phyloP scores from a whole-genome alignment of 768 basidiomycete genomes.

The Fistulinella prunicolor region DNA sequence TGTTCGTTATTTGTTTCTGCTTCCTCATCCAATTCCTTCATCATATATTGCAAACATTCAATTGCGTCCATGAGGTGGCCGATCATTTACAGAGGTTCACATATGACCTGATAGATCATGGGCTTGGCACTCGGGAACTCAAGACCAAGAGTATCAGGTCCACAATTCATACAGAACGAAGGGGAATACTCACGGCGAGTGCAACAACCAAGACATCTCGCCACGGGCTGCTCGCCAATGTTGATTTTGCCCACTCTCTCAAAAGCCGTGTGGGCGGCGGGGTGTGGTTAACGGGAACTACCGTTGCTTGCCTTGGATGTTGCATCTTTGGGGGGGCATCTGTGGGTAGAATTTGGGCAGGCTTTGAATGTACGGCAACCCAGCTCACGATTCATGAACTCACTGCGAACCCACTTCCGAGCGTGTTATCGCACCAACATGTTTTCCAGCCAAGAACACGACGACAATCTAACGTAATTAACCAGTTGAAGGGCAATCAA shows the following conservation, averaged over 20 bases:
- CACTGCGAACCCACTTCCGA: background rate
- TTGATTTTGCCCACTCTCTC: background rate
- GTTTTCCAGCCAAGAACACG: background rate
- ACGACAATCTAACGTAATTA: background rate
- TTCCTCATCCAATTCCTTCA: background rate
- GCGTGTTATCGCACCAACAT: conserved; percentile 4
- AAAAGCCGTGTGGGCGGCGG: background rate
- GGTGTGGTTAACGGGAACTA: no score
- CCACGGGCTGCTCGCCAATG: background rate
- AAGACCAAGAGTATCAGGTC: background rate
- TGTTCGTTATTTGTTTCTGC: background rate
- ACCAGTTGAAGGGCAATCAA: background rate
- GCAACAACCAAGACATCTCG: background rate
- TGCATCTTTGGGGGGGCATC: background rate
- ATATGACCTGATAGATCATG: background rate
- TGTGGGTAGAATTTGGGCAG: background rate
- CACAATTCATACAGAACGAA: background rate
- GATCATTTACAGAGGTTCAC: background rate
- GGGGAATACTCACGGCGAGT: background rate
- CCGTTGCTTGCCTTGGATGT: no score
- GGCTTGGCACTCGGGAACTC: background rate
- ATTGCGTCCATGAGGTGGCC: background rate
- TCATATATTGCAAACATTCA: background rate
- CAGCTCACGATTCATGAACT: background rate
- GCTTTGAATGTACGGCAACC: background rate